A percentile compares a stretch with the other conserved stretches of the same genome.
These are phyloP conservation scores for Ceratocystis cacaofunesta DNA, from an alignment of 2,329 filamentous ascomycete species.

Conservation along the genomic window DNA sequence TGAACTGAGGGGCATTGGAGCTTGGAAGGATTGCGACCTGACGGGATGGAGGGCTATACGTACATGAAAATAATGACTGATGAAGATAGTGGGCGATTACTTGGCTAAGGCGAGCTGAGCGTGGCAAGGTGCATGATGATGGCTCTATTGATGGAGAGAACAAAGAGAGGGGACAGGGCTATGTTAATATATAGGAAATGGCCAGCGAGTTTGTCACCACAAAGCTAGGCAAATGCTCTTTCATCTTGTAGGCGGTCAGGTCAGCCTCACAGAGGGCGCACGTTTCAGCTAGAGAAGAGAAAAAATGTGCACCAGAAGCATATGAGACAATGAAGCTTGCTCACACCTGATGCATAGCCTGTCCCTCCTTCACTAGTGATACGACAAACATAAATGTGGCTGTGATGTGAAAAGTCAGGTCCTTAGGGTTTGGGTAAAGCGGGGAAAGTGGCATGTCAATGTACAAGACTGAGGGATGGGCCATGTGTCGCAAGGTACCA, in stretches of 20 bases:
- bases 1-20: conserved; percentile 3
- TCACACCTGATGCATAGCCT: neutral
- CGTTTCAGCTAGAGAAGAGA: neutral
- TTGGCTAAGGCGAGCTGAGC: neutral
- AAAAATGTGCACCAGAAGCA: neutral
- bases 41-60: neutral
- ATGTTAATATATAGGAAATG: neutral
- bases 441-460: too few relatives aligned
- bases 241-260: neutral
- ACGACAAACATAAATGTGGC: neutral
- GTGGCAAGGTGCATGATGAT: neutral
- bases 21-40: neutral
- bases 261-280: neutral
- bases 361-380: neutral
- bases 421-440: neutral
- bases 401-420: too few relatives aligned
- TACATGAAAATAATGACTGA: neutral
- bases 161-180: neutral
- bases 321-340: neutral
- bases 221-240: neutral
- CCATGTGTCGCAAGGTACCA: too few relatives aligned
- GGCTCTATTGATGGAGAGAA: neutral
- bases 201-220: neutral
- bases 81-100: neutral
- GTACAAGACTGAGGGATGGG: too few relatives aligned